Evolutionary conservation across 2,329 filamentous ascomycete genomes (phyloP).

Genomic region (Pestalotiopsis sp.): DNA sequence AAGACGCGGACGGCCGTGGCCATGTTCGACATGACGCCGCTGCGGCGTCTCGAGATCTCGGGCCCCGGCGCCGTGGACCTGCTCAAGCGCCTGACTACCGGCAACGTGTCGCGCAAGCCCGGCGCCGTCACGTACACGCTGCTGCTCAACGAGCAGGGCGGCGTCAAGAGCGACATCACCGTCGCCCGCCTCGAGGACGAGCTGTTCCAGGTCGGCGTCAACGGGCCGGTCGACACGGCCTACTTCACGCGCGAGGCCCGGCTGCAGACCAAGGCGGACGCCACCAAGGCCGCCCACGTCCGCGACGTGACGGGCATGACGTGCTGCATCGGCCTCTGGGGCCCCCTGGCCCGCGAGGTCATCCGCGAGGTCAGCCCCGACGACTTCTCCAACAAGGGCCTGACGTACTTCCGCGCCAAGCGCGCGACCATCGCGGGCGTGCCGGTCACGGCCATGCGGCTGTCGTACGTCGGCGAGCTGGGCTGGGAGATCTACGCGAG

Average conservation of each 20-base stretch:
- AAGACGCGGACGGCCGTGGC: conserved; percentile 64
- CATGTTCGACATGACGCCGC: conserved; percentile 64
- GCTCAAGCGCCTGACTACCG: conserved; percentile 54
- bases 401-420: conserved; percentile 54
- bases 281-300: conserved; percentile 49
- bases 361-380: conserved; percentile 45
- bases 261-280: conserved; percentile 40
- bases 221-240: conserved; percentile 53
- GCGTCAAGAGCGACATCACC: conserved; percentile 59
- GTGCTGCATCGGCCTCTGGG: conserved; percentile 65
- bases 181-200: conserved; percentile 53
- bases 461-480: conserved; percentile 62
- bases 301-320: conserved; percentile 62
- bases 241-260: conserved; percentile 58
- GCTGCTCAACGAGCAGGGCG: conserved; percentile 53
- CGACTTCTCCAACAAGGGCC: conserved; percentile 44
- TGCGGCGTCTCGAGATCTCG: conserved; percentile 58
- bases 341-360: conserved; percentile 55
- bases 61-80: conserved; percentile 59
- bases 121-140: conserved; percentile 59
- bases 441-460: conserved; percentile 55
- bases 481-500: conserved; percentile 66
- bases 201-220: conserved; percentile 57
- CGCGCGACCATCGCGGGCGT: conserved; percentile 52
- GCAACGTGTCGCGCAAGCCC: conserved; percentile 45